phyloP scores from a whole-genome alignment of 441 rosid species.

The Euphorbia schlechtendalii region DNA sequence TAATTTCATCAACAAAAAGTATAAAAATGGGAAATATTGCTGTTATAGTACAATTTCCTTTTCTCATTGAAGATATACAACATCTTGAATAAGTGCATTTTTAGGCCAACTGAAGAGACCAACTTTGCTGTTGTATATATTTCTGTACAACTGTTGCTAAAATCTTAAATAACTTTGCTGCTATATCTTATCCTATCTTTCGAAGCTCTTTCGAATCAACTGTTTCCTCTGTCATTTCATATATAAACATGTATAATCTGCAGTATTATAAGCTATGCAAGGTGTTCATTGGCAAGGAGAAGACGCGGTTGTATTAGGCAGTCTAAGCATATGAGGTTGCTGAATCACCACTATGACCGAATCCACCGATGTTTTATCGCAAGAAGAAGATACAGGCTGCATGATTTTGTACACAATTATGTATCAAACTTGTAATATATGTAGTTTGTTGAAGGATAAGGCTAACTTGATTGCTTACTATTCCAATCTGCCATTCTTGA shows the following conservation, averaged over 20 bases:
- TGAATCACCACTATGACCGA: slow-evolving; percentile 65
- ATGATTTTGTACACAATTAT: too few species aligned
- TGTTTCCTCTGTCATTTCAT: too few species aligned
- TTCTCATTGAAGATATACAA: neutral
- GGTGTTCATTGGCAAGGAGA: slow-evolving; percentile 15
- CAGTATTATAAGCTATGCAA: slow-evolving; percentile 12
- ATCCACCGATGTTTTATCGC: slow-evolving; percentile 37
- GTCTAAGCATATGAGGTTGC: slow-evolving; percentile 50
- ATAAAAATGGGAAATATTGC: too few species aligned
- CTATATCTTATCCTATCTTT: slow-evolving; percentile 7
- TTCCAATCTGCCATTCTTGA: slow-evolving; percentile 82
- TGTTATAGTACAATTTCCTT: neutral
- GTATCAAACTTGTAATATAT: too few species aligned
- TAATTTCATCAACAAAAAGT: too few species aligned
- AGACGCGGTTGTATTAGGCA: slow-evolving; percentile 2
- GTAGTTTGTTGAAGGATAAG: too few species aligned
- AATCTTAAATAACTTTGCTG: slow-evolving; percentile 3
- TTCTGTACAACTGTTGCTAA: neutral
- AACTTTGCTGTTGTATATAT: neutral
- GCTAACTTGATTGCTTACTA: slow-evolving; percentile 41
- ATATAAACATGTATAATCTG: too few species aligned
- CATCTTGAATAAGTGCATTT: too few species aligned
- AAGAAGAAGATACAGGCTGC: slow-evolving; percentile 55
- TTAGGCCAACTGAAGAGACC: slow-evolving; percentile 1
- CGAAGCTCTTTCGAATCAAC: too few species aligned